Conservation (phyloP, 2,329 filamentous ascomycete species). For the Aschersonia sp. region DNA sequence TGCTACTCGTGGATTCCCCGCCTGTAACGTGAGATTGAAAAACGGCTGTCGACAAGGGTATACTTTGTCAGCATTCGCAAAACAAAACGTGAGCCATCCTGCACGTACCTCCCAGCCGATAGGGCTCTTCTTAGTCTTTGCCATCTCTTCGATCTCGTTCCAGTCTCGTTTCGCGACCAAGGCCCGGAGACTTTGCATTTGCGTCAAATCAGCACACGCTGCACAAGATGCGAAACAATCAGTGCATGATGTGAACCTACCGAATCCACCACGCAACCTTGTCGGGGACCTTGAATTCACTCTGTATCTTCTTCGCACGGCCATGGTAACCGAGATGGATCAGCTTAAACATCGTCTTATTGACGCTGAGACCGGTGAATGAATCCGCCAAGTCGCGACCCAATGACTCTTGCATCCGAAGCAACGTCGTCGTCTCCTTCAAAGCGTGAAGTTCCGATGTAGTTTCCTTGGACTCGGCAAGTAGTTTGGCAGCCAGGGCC, state of each 20-base stretch:
- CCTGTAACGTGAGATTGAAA: constrained; percentile 75
- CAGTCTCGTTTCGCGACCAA: constrained; percentile 83
- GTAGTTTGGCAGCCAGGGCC: constrained; percentile 67
- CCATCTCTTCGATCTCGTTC: constrained; percentile 79
- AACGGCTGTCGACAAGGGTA: constrained; percentile 48
- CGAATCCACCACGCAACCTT: constrained; percentile 79
- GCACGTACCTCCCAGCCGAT: constrained; percentile 85
- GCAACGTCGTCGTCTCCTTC: constrained; percentile 63
- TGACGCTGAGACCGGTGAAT: constrained; percentile 73
- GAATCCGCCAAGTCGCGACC: constrained; percentile 67
- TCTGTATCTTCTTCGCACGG: constrained; percentile 74
- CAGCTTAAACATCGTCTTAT: constrained; percentile 84
- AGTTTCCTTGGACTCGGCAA: constrained; percentile 71
- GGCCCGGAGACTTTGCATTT: constrained; percentile 48
- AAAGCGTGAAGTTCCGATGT: constrained; percentile 59
- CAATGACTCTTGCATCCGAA: constrained; percentile 75
- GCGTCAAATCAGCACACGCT: no score
- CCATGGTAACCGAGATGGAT: constrained; percentile 70
- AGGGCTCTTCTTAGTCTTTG: constrained; percentile 65
- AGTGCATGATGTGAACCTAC: constrained; percentile 21
- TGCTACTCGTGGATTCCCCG: constrained; percentile 80
- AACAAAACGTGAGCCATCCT: background rate
- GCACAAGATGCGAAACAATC: no score
- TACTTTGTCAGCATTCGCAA: no score
- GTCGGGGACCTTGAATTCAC: constrained; percentile 85